Base-by-base conservation (phyloP, 306 rosid genomes). In the Medicago arabica region DNA sequence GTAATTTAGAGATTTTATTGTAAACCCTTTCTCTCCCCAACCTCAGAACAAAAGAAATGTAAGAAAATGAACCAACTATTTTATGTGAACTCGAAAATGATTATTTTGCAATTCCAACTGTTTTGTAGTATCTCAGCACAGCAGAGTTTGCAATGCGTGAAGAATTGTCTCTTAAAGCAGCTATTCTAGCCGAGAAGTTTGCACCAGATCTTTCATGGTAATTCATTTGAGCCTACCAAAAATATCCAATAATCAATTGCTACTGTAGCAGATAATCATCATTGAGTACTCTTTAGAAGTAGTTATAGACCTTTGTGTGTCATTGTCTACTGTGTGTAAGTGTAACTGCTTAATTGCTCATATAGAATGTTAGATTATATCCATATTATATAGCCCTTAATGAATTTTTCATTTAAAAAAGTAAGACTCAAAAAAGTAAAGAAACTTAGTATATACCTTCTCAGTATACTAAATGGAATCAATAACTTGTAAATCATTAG, bases 91-190 rank as follows among this genome's bases (percentile, higher is more conserved):
- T 60, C 25, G 39, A 74, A 60, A 71, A 54, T 83, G 64, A 81
- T 72, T 68, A 68, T 50, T 62, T 67, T 71, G 43, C 83, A 72
- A 75, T 85, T 70, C 57, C 78, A 50, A 76, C 44, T 86, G 71
- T 75, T 76, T 85, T 84, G 78, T 85, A 96, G 99, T 96, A 96
- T 89, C 99, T 96, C 77, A 92, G 92, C 77, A 90, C 99, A 16
- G 99, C 99, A 46, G 99, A 96, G 78, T 96, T 96, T 84, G 90
- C 97, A 53, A 96, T 96, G 99, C 97, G 98, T 5, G 99, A 96
- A 80, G 99, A 96, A 79, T 82, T 96, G 79, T 86, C 99, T 9
- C 99, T 96, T 83, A 96, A 96, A 87, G 98, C 98, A 63, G 99
- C 99, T 39, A 96, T 96, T 90, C 97, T 96, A 63, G 99, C 99